Evolutionary conservation across 2,329 filamentous ascomycete species (phyloP).

Genomic region (Curvularia eragrostidis): DNA sequence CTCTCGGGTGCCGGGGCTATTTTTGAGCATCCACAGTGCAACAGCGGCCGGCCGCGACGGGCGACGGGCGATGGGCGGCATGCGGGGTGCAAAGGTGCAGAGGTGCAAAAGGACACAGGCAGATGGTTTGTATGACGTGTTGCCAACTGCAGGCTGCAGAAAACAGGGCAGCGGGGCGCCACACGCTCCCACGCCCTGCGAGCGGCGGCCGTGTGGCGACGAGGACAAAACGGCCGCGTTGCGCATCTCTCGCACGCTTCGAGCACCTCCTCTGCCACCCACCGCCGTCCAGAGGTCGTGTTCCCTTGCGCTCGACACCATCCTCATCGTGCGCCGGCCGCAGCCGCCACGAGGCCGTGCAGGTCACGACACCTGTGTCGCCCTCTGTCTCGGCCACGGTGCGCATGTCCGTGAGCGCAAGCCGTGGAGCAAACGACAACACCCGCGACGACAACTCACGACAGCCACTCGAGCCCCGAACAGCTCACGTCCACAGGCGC

Average conservation of each 20-base stretch:
- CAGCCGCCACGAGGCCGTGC: slow-evolving; percentile 34
- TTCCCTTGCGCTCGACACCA: slow-evolving; percentile 50
- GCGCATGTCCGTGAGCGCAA: slow-evolving; percentile 45
- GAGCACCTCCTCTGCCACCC: slow-evolving; percentile 48
- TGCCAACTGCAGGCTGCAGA: slow-evolving; percentile 22
- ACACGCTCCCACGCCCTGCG: slow-evolving; percentile 19
- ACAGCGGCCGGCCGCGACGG: neutral
- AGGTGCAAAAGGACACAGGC: neutral
- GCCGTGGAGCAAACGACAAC: slow-evolving; percentile 46
- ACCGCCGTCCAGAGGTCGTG: slow-evolving; percentile 44
- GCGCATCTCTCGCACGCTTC: slow-evolving; percentile 31
- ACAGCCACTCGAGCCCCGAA: slow-evolving; percentile 41
- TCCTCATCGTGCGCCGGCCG: slow-evolving; percentile 30
- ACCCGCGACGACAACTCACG: slow-evolving; percentile 36
- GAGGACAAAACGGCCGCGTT: slow-evolving; percentile 43
- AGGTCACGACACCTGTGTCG: slow-evolving; percentile 22
- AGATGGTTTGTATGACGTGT: slow-evolving; percentile 31
- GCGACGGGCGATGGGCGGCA: no score
- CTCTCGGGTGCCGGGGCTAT: neutral
- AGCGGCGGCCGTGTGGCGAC: slow-evolving; percentile 27
- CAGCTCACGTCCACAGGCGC: slow-evolving; percentile 41
- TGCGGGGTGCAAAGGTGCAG: neutral
- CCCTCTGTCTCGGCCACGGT: slow-evolving; percentile 30
- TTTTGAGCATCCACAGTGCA: neutral
- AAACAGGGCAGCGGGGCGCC: slow-evolving; percentile 45